Percentiles rank a stretch among this genome's conserved stretches.
Evolutionary conservation across 805 yeast genomes (phyloP).

Genomic region (Candida namnaoensis): DNA sequence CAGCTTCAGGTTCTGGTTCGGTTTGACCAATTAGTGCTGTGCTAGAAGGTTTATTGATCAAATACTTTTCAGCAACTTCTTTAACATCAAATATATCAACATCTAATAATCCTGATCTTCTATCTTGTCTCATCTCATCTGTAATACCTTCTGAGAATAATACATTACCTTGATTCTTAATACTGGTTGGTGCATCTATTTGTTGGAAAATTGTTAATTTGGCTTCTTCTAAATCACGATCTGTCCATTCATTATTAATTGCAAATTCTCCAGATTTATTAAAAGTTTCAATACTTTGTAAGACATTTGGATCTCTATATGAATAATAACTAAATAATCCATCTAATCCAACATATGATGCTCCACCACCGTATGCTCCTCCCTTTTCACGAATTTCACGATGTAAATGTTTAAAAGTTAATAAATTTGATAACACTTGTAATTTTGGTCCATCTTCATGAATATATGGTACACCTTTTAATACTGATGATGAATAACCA

Average conservation of each 20-base stretch:
- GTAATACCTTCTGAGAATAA: constrained; percentile 62
- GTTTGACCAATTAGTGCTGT: constrained; percentile 36
- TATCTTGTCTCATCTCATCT: constrained; percentile 68
- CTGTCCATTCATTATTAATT: constrained; percentile 41
- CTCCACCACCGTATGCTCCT: constrained; percentile 98
- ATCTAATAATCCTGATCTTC: constrained; percentile 68
- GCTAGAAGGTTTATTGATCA: constrained; percentile 24
- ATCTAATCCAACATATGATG: constrained; percentile 69
- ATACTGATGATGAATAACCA: constrained; percentile 65
- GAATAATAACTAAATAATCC: constrained; percentile 81
- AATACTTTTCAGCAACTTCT: constrained; percentile 60
- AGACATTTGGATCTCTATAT: constrained; percentile 88
- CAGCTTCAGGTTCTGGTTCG: constrained; percentile 2
- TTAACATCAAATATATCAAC: constrained; percentile 55
- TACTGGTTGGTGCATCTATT: constrained; percentile 82
- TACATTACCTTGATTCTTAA: constrained; percentile 66
- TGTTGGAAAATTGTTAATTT: constrained; percentile 86
- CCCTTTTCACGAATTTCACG: constrained; percentile 89
- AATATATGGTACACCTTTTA: constrained; percentile 57
- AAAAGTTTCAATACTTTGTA: constrained; percentile 57
- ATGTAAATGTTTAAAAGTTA: constrained; percentile 80
- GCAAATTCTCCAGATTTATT: constrained; percentile 41
- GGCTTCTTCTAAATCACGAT: constrained; percentile 73
- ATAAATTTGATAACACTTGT: constrained; percentile 70
- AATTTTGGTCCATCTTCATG: constrained; percentile 77